Base-by-base conservation (phyloP, 177 flowering plant genomes). In the Telopea speciosissima region DNA sequence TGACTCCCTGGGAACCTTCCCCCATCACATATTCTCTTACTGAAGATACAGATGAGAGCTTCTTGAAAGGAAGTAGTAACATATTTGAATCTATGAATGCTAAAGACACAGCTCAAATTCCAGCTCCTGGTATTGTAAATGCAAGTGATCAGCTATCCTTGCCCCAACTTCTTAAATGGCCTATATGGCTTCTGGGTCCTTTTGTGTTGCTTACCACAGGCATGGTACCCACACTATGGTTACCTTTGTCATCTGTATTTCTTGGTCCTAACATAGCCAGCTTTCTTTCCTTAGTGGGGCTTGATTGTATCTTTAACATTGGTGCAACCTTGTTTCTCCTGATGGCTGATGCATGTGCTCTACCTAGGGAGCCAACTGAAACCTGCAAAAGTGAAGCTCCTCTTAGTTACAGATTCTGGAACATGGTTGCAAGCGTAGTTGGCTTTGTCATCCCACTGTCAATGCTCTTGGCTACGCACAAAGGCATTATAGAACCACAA, bases 121-220 rank as follows among this genome's bases (percentile, higher is more conserved):
- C 73, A 28, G 54, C 36, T 66, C 26, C 67, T 2, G 71, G 69
- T 25, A 25, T 22, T 52, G 24, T 70, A 12, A 80, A 76, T 5
- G 54, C 68, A 14, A 76, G 22, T 17, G 63, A 70, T 24, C 75
- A 68, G 66, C 66, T 87, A 63, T 31, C 69, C 0, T 1, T 67
- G 69, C 52, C 71, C 64, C 86, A 81, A 74, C 75, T 82, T 68
- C 81, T 87, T 49, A 88, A 84, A 81, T 87, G 90, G 95, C 92
- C 96, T 17, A 72, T 93, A 85, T 93, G 97, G 97, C 81, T 93
- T 77, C 75, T 93, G 71, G 97, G 98, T 67, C 98, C 97, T 71
- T 77, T 82, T 14, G 52, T 91, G 71, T 82, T 93, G 72, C 86
- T 93, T 14, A 75, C 67, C 17, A 93, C 98, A 6, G 96, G 98